Evolutionary conservation across 2,329 filamentous ascomycete species (phyloP).

Genomic region (Ascochyta lentis): DNA sequence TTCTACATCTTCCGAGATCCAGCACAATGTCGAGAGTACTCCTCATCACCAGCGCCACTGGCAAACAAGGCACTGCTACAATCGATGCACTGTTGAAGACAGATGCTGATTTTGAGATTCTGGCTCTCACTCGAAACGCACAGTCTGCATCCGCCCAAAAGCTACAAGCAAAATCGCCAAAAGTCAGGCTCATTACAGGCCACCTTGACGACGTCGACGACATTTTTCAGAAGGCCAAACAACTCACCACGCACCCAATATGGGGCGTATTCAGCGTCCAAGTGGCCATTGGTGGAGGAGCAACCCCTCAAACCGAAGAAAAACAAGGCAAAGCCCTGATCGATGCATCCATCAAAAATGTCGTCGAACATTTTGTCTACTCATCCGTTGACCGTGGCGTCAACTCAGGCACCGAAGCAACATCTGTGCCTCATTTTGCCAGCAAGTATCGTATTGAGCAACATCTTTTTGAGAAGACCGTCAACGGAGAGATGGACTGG

Average conservation of each 20-base stretch:
- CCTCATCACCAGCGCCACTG: slow-evolving; percentile 54
- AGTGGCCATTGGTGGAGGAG: slow-evolving; percentile 20
- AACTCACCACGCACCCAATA: slow-evolving; percentile 34
- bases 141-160: slow-evolving; percentile 57
- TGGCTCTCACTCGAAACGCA: slow-evolving; percentile 63
- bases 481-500: slow-evolving; percentile 59
- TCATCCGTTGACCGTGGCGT: slow-evolving; percentile 46
- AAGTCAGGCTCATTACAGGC: slow-evolving; percentile 62
- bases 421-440: slow-evolving; percentile 66
- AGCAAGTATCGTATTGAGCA: slow-evolving; percentile 67
- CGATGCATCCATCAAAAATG: slow-evolving; percentile 39
- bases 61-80: slow-evolving; percentile 54
- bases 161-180: slow-evolving; percentile 53
- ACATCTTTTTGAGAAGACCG: slow-evolving; percentile 55
- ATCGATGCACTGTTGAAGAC: slow-evolving; percentile 49
- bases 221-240: slow-evolving; percentile 58
- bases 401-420: slow-evolving; percentile 58
- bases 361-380: slow-evolving; percentile 49
- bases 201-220: slow-evolving; percentile 58
- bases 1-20: not conserved
- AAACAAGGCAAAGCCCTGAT: slow-evolving; percentile 49
- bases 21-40: slow-evolving; percentile 25
- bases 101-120: slow-evolving; percentile 54
- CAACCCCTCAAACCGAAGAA: slow-evolving; percentile 33
- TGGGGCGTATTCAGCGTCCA: slow-evolving; percentile 47